These are phyloP conservation scores for Suhomyces sp. DNA, from an alignment of 805 yeast genomes.

Conservation along the genomic window DNA sequence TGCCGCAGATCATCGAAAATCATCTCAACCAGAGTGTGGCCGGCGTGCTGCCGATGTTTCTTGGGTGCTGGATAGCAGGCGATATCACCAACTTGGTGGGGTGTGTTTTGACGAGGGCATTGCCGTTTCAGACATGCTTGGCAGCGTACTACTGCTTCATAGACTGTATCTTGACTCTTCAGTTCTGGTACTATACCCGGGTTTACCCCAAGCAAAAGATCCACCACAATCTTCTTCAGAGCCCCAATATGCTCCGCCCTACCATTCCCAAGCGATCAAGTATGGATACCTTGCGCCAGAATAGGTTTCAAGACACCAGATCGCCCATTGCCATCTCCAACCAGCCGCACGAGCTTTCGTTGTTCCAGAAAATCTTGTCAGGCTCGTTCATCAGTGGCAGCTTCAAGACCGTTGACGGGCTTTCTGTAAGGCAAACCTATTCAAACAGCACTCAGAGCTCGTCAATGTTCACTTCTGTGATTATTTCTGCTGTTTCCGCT, in stretches of 20 bases:
- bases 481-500: background rate
- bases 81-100: slow-evolving; percentile 57
- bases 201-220: slow-evolving; percentile 39
- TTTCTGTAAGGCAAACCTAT: background rate
- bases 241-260: slow-evolving; percentile 34
- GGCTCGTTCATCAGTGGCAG: slow-evolving; percentile 12
- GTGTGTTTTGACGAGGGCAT: slow-evolving; percentile 70
- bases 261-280: slow-evolving; percentile 9
- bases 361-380: slow-evolving; percentile 13
- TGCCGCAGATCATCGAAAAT: slow-evolving; percentile 28
- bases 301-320: slow-evolving; percentile 15
- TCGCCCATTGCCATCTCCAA: slow-evolving; percentile 10
- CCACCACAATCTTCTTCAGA: slow-evolving; percentile 37
- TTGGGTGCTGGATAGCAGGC: slow-evolving; percentile 36
- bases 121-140: slow-evolving; percentile 74
- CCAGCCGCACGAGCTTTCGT: background rate
- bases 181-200: slow-evolving; percentile 66
- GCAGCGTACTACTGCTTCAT: slow-evolving; percentile 72
- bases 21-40: slow-evolving; percentile 31
- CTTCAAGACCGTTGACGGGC: slow-evolving; percentile 11
- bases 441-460: too few relatives aligned
- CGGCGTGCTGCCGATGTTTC: slow-evolving; percentile 32
- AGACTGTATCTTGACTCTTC: slow-evolving; percentile 65
- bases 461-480: too few relatives aligned
- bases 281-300: slow-evolving; percentile 12